These are phyloP conservation scores for Trametes sanguinea DNA, from an alignment of 768 basidiomycete species.

Conservation along the genomic window DNA sequence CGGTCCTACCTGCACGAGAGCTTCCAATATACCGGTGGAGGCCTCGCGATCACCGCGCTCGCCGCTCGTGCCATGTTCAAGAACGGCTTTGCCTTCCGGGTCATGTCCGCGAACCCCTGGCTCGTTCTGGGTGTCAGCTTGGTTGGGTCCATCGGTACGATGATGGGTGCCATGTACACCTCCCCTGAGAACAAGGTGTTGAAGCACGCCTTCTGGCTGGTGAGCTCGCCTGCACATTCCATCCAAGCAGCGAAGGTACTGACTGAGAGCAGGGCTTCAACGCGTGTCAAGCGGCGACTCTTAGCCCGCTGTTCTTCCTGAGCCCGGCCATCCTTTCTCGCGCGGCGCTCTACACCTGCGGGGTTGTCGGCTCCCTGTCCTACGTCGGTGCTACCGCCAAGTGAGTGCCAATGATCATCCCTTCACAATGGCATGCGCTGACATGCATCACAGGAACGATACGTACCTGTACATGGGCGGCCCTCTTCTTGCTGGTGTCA, in stretches of 20 bases:
- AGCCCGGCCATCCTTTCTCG: conserved; percentile 83
- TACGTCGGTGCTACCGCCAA: conserved; percentile 89
- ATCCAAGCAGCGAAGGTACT: not conserved
- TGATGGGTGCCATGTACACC: conserved; percentile 82
- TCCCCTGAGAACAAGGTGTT: conserved; percentile 73
- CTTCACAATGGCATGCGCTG: no score
- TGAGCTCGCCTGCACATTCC: conserved; percentile 35
- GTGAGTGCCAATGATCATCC: conserved; percentile 37
- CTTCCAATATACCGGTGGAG: conserved; percentile 84
- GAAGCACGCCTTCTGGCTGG: conserved; percentile 83
- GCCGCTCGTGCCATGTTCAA: conserved; percentile 80
- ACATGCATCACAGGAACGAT: conserved; percentile 56
- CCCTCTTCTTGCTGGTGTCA: conserved; percentile 85
- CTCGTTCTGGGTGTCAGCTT: conserved; percentile 81
- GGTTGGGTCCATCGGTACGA: conserved; percentile 76
- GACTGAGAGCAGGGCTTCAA: conserved; percentile 66
- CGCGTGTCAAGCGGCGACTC: conserved; percentile 80
- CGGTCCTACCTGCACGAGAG: conserved; percentile 71
- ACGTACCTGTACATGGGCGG: conserved; percentile 86
- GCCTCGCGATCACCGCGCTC: conserved; percentile 72
- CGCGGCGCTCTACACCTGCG: conserved; percentile 85
- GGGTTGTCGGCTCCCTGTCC: conserved; percentile 81
- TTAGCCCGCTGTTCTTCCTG: conserved; percentile 89
- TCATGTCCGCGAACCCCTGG: conserved; percentile 89
- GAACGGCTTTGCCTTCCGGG: conserved; percentile 63